These are phyloP conservation scores for Alnus glutinosa DNA, from an alignment of 306 rosid genomes.

Conservation along the genomic window DNA sequence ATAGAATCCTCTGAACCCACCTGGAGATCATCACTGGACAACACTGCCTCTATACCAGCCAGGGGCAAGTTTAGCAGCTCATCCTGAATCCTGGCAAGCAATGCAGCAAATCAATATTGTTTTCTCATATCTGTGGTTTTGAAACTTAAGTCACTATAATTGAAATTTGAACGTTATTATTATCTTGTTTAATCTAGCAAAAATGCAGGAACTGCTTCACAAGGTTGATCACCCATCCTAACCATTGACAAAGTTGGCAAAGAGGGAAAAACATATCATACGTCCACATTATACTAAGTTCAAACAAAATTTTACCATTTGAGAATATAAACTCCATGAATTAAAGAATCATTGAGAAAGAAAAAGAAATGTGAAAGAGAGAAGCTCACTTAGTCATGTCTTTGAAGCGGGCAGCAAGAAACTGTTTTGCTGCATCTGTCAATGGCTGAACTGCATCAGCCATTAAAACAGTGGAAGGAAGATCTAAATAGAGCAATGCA, in stretches of 20 bases:
- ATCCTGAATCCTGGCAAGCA: conserved; percentile 31
- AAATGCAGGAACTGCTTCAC: background rate
- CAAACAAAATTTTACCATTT: background rate
- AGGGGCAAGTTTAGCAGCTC: conserved; percentile 53
- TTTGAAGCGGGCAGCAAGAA: conserved; percentile 45
- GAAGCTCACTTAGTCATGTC: conserved; percentile 45
- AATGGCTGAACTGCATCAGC: conserved; percentile 55
- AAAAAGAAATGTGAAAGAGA: background rate
- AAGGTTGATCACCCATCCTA: background rate
- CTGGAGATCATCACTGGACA: conserved; percentile 49
- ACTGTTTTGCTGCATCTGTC: conserved; percentile 47
- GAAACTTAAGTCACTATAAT: background rate
- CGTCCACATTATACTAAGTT: background rate
- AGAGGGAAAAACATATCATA: background rate
- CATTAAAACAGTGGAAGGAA: conserved; percentile 43
- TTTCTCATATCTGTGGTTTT: background rate
- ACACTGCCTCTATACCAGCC: conserved; percentile 49
- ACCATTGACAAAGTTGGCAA: background rate
- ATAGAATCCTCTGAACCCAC: conserved; percentile 49
- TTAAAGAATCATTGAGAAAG: conserved; percentile 1
- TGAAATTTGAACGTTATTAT: background rate
- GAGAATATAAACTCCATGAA: background rate
- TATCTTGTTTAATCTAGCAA: background rate
- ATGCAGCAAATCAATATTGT: conserved; percentile 13
- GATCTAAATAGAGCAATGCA: conserved; percentile 58